These are phyloP conservation scores for Heterobasidion occidentale DNA, from an alignment of 1,284 basidiomycete species.

Conservation along the genomic window DNA sequence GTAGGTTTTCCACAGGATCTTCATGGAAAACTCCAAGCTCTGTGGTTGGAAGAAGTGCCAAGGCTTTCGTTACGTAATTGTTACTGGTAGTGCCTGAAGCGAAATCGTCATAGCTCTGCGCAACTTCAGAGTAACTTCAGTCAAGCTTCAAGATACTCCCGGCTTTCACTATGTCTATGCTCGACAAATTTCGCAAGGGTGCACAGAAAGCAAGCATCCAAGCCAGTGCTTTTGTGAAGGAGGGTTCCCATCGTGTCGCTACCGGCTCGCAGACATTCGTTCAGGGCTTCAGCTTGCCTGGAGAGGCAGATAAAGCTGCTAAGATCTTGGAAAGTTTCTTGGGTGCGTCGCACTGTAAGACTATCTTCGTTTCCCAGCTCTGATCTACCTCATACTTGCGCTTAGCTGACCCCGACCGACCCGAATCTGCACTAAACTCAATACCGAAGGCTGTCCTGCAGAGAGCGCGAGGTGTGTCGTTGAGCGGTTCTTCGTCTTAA, in stretches of 20 bases:
- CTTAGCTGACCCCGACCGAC: slow-evolving; percentile 81
- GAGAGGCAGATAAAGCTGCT: slow-evolving; percentile 87
- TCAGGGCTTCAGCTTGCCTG: slow-evolving; percentile 79
- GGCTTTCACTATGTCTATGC: slow-evolving; percentile 40
- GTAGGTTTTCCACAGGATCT: too few relatives aligned
- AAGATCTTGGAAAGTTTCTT: slow-evolving; percentile 87
- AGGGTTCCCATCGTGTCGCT: slow-evolving; percentile 59
- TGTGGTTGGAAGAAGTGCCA: too few relatives aligned
- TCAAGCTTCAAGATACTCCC: too few relatives aligned
- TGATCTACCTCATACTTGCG: not conserved
- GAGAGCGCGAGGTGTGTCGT: slow-evolving; percentile 68
- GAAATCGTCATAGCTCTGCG: too few relatives aligned
- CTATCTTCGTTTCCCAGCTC: too few relatives aligned
- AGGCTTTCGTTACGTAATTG: too few relatives aligned
- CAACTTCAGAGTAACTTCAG: too few relatives aligned
- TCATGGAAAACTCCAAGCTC: too few relatives aligned
- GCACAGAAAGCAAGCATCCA: slow-evolving; percentile 78
- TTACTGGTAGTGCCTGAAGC: too few relatives aligned
- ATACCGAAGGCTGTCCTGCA: slow-evolving; percentile 94
- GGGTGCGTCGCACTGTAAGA: slow-evolving; percentile 40
- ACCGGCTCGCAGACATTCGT: slow-evolving; percentile 69
- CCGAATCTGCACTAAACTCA: slow-evolving; percentile 88
- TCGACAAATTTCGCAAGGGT: slow-evolving; percentile 75
- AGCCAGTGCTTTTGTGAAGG: slow-evolving; percentile 65
- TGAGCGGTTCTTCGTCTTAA: not conserved